Base-by-base conservation (phyloP, 257 asterid species). In the Penstemon davidsonii region DNA sequence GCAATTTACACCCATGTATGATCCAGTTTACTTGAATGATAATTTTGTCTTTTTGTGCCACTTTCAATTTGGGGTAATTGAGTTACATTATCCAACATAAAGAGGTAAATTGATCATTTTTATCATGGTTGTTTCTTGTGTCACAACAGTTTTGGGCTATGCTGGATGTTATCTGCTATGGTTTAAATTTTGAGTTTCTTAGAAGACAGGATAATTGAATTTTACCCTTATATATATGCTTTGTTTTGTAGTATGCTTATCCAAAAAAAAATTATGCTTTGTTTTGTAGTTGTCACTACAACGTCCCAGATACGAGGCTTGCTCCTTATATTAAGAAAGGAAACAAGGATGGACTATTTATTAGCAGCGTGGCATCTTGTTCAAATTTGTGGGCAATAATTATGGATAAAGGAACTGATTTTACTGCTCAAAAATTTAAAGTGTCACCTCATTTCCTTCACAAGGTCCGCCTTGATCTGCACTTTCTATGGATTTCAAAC, bases 261-360 rank as follows among this genome's bases (percentile, higher is more conserved):
- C 18, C 18, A 15, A 15, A 15, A 15, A 15, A 15, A 15, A 15
- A 15, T 15, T 15, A 15, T 4, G 33, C 19, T 69, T 72, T 60
- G 19, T 61, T 63, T 55, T 70, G 75, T 73, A 91, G 97, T 71
- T 88, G 86, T 71, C 96, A 91, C 81, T 91, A 88, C 73, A 91
- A 91, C 75, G 97, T 91, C 59, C 95, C 92, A 40, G 93, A 91
- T 69, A 70, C 92, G 11, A 85, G 97, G 71, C 91, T 91, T 43
- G 81, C 82, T 57, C 97, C 86, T 71, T 95, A 91, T 73, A 90
- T 91, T 39, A 92, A 81, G 33, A 82, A 87, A 74, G 90, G 94
- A 76, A 83, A 81, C 18, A 89, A 78, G 47, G 91, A 88, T 76
- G 89, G 94, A 33, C 68, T 88, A 33, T 88, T 52, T 54, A 87